Conservation (phyloP, 768 basidiomycete species). For the Mycena galopus region DNA sequence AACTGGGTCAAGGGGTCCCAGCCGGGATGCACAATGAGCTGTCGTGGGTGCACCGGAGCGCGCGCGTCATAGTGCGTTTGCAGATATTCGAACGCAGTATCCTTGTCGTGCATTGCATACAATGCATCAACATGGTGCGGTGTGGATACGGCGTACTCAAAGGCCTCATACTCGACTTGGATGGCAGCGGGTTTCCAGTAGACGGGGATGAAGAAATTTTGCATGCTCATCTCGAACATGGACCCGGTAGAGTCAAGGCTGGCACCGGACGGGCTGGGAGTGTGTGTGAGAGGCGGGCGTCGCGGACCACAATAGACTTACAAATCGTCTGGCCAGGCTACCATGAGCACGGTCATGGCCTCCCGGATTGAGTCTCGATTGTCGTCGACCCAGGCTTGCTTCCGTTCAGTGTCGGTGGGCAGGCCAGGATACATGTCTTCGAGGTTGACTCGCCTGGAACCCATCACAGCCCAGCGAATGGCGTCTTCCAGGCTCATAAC, state of each 20-base stretch:
- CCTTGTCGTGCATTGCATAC: neutral
- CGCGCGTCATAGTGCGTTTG: neutral
- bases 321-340: neutral
- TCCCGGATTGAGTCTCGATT: neutral
- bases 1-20: neutral
- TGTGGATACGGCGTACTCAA: neutral
- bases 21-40: neutral
- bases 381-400: neutral
- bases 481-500: no score
- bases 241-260: slow-evolving; percentile 6
- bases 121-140: slow-evolving; percentile 9
- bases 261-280: neutral
- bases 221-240: neutral
- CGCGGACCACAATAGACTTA: neutral
- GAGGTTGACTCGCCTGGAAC: no score
- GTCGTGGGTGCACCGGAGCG: neutral
- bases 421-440: neutral
- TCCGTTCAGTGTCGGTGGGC: neutral
- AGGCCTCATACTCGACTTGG: neutral
- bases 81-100: slow-evolving; percentile 6
- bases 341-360: neutral
- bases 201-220: neutral
- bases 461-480: no score
- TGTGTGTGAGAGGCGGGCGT: neutral
- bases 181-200: slow-evolving; percentile 9